phyloP scores from a whole-genome alignment of 352 stramenopile genomes.

The Phytophthora colocasiae region DNA sequence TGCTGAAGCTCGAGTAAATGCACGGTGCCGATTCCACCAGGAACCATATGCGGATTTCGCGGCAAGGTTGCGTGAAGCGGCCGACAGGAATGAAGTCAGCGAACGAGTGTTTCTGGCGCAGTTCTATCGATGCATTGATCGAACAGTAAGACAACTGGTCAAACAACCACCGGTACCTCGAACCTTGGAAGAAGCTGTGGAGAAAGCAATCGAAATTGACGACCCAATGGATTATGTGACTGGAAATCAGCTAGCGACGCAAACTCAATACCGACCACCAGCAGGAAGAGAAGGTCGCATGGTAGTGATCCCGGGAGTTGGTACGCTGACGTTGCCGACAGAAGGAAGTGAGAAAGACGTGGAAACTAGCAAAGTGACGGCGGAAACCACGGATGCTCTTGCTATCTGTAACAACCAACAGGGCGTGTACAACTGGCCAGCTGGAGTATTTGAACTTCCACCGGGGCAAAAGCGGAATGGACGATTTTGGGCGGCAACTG shows the following conservation, averaged over 20 bases:
- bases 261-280: no score
- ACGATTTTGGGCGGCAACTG: not conserved
- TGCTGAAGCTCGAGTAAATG: conserved; percentile 3
- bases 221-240: conserved; percentile 1
- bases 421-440: no score
- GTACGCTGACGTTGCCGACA: no score
- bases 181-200: conserved; percentile 1
- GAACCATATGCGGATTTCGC: conserved; percentile 6
- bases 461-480: not conserved
- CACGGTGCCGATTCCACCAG: not conserved
- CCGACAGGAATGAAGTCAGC: not conserved
- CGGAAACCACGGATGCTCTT: no score
- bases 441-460: no score
- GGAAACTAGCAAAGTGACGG: no score
- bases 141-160: not conserved
- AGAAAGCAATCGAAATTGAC: conserved; percentile 1
- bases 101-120: conserved; percentile 1
- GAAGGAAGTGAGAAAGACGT: no score
- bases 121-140: conserved; percentile 2
- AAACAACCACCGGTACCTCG: not conserved
- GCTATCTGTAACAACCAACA: no score
- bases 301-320: no score
- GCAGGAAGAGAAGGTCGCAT: no score
- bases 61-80: not conserved
- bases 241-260: no score